phyloP scores from a whole-genome alignment of 345 rosid genomes.

The Passiflora organensis region DNA sequence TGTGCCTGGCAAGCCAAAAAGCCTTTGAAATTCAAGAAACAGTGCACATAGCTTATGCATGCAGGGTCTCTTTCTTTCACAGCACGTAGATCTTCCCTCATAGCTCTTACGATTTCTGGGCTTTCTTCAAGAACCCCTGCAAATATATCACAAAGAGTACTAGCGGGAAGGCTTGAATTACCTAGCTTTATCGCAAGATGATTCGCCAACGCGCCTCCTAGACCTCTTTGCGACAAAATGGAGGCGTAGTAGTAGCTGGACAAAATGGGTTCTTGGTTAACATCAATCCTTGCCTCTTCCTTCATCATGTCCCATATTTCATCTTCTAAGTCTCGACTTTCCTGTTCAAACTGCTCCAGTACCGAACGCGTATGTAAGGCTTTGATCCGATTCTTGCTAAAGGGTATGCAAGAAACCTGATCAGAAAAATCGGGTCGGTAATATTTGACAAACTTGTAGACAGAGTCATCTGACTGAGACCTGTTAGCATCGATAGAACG shows the following conservation, averaged over 20 bases:
- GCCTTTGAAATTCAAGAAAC: constrained; percentile 73
- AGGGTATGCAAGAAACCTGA: constrained; percentile 26
- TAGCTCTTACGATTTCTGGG: constrained; percentile 41
- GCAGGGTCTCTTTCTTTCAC: constrained; percentile 83
- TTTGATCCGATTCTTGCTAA: constrained; percentile 26
- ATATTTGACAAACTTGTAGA: constrained; percentile 27
- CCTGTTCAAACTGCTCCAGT: constrained; percentile 20
- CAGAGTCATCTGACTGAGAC: constrained; percentile 35
- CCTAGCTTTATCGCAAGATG: constrained; percentile 64
- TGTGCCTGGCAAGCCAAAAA: constrained; percentile 79
- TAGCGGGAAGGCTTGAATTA: constrained; percentile 50
- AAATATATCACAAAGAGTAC: constrained; percentile 58
- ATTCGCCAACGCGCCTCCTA: constrained; percentile 68
- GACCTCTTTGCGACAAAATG: constrained; percentile 50
- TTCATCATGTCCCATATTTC: constrained; percentile 57
- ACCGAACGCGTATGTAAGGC: constrained; percentile 26
- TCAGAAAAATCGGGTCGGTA: constrained; percentile 38
- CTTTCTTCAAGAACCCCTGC: constrained; percentile 45
- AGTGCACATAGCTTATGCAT: constrained; percentile 67
- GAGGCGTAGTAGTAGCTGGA: constrained; percentile 61
- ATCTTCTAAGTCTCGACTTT: constrained; percentile 18
- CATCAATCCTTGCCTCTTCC: constrained; percentile 61
- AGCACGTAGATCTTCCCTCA: constrained; percentile 58
- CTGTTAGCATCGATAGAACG: constrained; percentile 42
- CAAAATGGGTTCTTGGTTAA: constrained; percentile 59